Evolutionary conservation across 371 early-diverging fungal species (phyloP), one percentile per base, ranked within the genome.

Genomic region (Mucor plumbeus): DNA sequence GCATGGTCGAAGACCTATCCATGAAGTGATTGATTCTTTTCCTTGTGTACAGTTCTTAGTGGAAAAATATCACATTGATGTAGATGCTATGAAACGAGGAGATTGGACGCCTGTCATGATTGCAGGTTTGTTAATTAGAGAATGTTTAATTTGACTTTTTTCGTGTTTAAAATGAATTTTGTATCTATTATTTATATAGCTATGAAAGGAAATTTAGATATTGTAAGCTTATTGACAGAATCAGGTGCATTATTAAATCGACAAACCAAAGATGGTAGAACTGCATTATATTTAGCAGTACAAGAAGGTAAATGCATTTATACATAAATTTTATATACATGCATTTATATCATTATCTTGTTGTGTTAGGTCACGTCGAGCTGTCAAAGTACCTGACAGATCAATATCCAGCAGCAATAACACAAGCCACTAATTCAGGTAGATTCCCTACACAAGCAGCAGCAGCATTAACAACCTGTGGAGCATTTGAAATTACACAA

Each of bases 81-180:
- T 81, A 5, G 74, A 85, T 68, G 83, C 84, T 11, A 73, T 84
- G 67, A 85, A 85, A 67, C 67, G 83, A 55, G 86, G 84, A 7
- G 84, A 81, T 31, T 85, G 86, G 86, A 84, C 86, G n/a, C 79
- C 84, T 4, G 15, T 78, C 14, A 85, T 85, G 84, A 81, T 78
- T 50, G 77, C 84, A 54, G 75, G 85, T 80, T 72, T 61, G 15
- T 1, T 9, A 48, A 17, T 17, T 10, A 7, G 50, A 7, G 9
- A 13, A 7, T 13, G 8, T 26, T 1, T 26, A 26, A 26, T 26
- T 26, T 26, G 26, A 26, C 26, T 26, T 26, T 26, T 26, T 26
- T 26, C 3, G 26, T 26, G 3, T 26, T 26, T 26, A 26, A 26
- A 50, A 38, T 38, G 5, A 1, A 5, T 50, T 21, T 26, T 26